Evolutionary conservation across 2,329 filamentous ascomycete genomes (phyloP), one percentile per base, ranked within the genome.

Genomic region (Pseudocercospora cruenta): DNA sequence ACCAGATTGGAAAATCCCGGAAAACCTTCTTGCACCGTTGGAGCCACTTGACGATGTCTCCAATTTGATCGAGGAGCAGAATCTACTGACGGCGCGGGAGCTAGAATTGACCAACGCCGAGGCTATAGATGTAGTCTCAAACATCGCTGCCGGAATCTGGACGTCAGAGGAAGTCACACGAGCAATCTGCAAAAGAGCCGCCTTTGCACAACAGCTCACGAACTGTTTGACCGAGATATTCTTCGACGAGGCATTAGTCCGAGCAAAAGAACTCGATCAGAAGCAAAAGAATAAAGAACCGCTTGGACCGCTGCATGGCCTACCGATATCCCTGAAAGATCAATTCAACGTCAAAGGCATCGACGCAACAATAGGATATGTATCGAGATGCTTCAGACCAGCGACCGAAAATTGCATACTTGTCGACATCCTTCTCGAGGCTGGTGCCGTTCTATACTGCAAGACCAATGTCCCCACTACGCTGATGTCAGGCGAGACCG

Each of bases 381-480:
- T 69, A 21, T 49, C 53, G 10, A 61, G 65, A 43, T 54, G 49
- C 5, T 45, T 33, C 6, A n/a, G 64, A 22, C 80, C 81, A 3
- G 74, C 78, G 6, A 72, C 67, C 1, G 72, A 75, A 5, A 78
- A 80, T 62, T 78, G 81, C 0, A 70, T 79, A 0, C 72, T 85
- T 7, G 82, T 83, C 0, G 76, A 80, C 12, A 69, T 82, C 24
- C 72, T 86, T 12, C 75, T 83, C 2, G 71, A 72, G 14, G 76
- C 80, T 4, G 84, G 84, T 4, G 84, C 84, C 1, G 80, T 86
- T 0, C 67, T 84, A 1, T 83, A 83, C 68, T 81, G 78, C 73
- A 85, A 87, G 73, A 87, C 85, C 3, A 86, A 86, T 66, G 75
- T 87, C 1, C 84, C 85, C 2, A 82, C 85, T 66, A 85, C 83